Evolutionary conservation across 345 rosid genomes (phyloP).

Genomic region (Crucihimalaya himalaica): DNA sequence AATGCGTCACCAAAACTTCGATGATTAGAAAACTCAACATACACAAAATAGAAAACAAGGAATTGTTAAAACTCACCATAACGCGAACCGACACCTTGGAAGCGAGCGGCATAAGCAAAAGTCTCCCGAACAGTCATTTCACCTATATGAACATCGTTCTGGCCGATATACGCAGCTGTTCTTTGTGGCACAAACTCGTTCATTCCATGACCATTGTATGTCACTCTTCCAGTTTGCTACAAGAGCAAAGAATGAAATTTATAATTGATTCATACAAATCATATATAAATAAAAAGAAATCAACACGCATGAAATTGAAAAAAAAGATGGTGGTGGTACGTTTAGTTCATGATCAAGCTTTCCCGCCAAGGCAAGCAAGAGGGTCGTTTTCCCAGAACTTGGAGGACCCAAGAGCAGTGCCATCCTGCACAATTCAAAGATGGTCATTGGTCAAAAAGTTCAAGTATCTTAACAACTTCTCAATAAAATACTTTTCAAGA

Average conservation of each 20-base stretch:
- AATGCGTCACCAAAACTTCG: conserved; percentile 1
- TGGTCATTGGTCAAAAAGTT: conserved; percentile 15
- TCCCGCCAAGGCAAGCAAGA: conserved; percentile 75
- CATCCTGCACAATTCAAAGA: conserved; percentile 46
- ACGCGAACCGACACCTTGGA: conserved; percentile 79
- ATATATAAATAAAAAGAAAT: neutral
- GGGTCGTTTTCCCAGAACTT: conserved; percentile 80
- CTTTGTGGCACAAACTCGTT: conserved; percentile 71
- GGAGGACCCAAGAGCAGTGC: conserved; percentile 89
- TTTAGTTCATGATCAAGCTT: conserved; percentile 62
- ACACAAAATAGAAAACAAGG: neutral
- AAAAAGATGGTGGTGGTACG: conserved; percentile 39
- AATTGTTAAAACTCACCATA: conserved; percentile 49
- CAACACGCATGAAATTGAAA: neutral
- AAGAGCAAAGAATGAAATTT: neutral
- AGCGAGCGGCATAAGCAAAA: conserved; percentile 76
- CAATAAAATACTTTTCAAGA: neutral
- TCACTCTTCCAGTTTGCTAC: conserved; percentile 53
- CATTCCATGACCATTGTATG: conserved; percentile 67
- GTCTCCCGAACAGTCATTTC: conserved; percentile 86
- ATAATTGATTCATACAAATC: neutral
- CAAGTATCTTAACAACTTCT: neutral
- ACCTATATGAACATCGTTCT: conserved; percentile 67
- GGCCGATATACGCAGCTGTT: conserved; percentile 73
- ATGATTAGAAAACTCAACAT: conserved; percentile 10